Base-by-base conservation (phyloP, 305 asterid species). In the Euphrasia arctica region DNA sequence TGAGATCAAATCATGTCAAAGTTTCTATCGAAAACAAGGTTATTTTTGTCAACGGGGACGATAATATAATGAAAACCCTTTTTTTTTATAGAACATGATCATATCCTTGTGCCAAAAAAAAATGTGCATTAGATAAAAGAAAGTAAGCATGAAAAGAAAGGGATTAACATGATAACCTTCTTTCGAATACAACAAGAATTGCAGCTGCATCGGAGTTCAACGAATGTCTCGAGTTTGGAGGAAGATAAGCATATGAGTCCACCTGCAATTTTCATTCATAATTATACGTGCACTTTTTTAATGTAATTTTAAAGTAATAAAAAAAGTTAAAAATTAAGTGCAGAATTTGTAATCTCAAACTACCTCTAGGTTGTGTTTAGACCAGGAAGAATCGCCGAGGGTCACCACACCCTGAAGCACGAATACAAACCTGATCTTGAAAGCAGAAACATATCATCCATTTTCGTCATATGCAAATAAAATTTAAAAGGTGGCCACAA, bases 191-290 rank as follows among this genome's bases (percentile, higher is more conserved):
- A 69, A 93, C 75, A 66, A 85, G 81, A 48, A 84, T 79, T 60
- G 95, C 85, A 32, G 95, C 55, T 49, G 82, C 80, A 76, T 81
- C 86, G 15, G 88, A 77, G 43, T 76, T 77, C 68, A 90, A 64
- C 7, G 75, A 60, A 74, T 88, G 96, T 42, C 77, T 78, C n/a
- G 70, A 71, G 74, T 85, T 86, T 32, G 97, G 95, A 69, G 97
- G 99, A 66, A 93, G 81, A 77, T 90, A 93, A 65, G 93, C 96
- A 72, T 84, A 90, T 4, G 93, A 90, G 73, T 88, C 97, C 80
- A 88, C 97, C 97, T 93, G 78, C 76, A 81, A 70, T 51, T 34
- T 63, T 72, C 54, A 51, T 63, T 1, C 22, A 18, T 14, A 18
- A 73, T 11, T 22, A 51, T 51, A 7, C 6, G 9, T 4, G 7